Conservation (phyloP, 1,139 yeast species). For the Saccharomyces hybrid region DNA sequence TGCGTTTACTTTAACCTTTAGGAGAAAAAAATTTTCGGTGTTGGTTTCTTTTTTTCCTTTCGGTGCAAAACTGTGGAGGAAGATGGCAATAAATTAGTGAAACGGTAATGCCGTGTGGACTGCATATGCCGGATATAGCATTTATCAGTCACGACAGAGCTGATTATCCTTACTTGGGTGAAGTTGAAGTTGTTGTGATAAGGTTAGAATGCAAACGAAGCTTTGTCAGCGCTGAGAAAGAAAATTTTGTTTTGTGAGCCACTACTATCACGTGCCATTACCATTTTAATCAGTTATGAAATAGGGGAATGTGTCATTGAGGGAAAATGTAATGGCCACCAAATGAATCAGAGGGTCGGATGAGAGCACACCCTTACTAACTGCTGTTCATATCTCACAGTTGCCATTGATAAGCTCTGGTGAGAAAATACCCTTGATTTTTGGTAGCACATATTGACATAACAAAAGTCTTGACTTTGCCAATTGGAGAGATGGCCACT, state of each 20-base stretch:
- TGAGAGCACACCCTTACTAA: not conserved
- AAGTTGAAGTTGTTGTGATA: not conserved
- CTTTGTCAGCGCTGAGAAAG: not conserved
- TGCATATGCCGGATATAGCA: not conserved
- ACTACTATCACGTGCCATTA: not conserved
- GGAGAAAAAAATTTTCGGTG: not conserved
- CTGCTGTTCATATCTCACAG: not conserved
- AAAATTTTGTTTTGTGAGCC: not conserved
- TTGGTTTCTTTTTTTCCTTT: not conserved
- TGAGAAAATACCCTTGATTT: not conserved
- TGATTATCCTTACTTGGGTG: not conserved
- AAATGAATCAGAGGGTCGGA: not conserved
- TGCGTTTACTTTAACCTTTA: constrained; percentile 36
- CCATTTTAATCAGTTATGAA: not conserved
- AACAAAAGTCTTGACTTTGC: not conserved
- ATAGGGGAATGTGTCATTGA: not conserved
- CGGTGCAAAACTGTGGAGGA: not conserved
- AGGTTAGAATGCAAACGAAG: not conserved
- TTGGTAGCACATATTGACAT: too few species aligned
- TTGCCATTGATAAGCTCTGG: not conserved
- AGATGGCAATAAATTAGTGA: not conserved
- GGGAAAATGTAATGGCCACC: not conserved
- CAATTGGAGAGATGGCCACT: not conserved
- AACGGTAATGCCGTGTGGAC: not conserved
- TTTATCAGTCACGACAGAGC: not conserved